Percentiles rank a stretch among this genome's conserved stretches.
These are phyloP conservation scores for Verticillium tricorpus DNA, from an alignment of 2,329 filamentous ascomycete genomes.

Conservation along the genomic window DNA sequence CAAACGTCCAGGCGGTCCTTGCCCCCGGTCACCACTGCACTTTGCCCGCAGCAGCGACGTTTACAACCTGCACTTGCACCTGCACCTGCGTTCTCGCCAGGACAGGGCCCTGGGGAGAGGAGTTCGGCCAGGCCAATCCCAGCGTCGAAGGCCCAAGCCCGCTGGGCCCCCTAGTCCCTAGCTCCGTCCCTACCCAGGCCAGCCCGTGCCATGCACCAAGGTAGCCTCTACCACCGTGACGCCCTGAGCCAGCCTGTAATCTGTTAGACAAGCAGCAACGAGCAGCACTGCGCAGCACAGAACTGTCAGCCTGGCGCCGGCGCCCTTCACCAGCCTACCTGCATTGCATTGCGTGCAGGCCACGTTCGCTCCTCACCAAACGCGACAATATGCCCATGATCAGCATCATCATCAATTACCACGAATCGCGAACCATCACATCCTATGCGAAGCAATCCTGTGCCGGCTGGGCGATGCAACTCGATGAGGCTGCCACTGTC, in stretches of 20 bases:
- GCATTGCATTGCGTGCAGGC: background rate
- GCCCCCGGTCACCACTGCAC: background rate
- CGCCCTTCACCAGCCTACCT: background rate
- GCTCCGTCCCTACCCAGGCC: background rate
- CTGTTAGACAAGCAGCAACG: background rate
- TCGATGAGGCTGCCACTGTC: background rate
- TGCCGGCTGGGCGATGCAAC: no score
- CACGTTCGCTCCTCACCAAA: background rate
- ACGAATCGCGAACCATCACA: no score
- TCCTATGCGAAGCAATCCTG: no score
- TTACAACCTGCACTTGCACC: background rate
- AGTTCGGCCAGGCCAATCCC: background rate
- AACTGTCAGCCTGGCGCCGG: background rate
- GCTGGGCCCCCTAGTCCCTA: background rate
- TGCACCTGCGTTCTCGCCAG: background rate
- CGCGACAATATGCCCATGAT: background rate
- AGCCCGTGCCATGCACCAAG: no score
- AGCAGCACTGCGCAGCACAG: no score
- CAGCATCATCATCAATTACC: no score
- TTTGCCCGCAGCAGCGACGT: background rate
- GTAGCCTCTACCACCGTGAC: no score
- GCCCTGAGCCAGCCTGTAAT: no score
- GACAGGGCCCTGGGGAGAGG: background rate
- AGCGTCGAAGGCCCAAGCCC: background rate
- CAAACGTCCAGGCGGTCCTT: background rate